phyloP scores from a whole-genome alignment of 164 flowering plant genomes.

The Magnolia changhungtana region DNA sequence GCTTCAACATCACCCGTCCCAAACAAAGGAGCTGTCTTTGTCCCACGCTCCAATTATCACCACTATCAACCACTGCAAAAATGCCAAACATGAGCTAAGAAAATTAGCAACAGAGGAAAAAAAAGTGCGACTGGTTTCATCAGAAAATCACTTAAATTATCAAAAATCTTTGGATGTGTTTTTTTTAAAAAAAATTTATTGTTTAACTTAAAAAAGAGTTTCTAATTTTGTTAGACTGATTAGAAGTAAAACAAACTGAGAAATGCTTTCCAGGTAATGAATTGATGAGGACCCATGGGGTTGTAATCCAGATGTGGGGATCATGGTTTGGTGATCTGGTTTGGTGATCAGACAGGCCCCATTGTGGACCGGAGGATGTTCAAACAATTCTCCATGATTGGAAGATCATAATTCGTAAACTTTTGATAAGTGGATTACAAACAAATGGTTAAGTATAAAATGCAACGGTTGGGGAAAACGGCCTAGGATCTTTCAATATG shows the following conservation, averaged over 20 bases:
- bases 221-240: neutral
- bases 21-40: conserved; percentile 94
- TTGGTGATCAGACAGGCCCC: neutral
- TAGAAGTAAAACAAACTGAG: neutral
- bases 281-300: neutral
- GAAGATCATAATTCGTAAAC: no score
- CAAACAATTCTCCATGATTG: no score
- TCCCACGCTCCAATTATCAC: conserved; percentile 99
- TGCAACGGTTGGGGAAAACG: no score
- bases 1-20: conserved; percentile 88
- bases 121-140: neutral
- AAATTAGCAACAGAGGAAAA: neutral
- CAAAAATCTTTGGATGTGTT: neutral
- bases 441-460: no score
- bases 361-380: neutral
- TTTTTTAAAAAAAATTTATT: no score
- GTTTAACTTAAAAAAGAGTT: no score
- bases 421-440: no score
- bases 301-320: neutral
- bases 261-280: neutral
- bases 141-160: neutral
- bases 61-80: conserved; percentile 71
- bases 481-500: no score
- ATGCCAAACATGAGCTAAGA: neutral
- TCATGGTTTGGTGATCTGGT: neutral